Conservation (phyloP, 1,284 basidiomycete species). For the Apiotrichum mycotoxinovorans region DNA sequence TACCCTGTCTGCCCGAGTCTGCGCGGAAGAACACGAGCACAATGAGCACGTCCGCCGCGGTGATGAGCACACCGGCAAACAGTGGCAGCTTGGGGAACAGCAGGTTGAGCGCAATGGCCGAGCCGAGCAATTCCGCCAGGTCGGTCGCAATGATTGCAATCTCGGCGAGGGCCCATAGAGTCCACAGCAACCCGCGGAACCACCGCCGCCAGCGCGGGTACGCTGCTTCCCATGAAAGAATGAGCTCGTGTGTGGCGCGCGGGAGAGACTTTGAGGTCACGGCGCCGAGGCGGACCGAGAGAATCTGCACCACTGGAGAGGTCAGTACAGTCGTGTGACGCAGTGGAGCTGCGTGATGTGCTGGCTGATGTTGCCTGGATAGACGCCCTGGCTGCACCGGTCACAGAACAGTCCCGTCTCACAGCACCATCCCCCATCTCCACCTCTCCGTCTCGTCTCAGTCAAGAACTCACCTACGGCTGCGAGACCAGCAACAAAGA, state of each 20-base stretch:
- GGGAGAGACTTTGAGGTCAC: slow-evolving; percentile 46
- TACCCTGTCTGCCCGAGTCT: slow-evolving; percentile 42
- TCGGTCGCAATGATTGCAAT: slow-evolving; percentile 72
- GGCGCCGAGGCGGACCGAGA: slow-evolving; percentile 54
- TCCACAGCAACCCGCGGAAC: slow-evolving; percentile 48
- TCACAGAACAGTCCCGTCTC: too few relatives aligned
- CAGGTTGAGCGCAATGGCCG: slow-evolving; percentile 71
- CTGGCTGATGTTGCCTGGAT: too few relatives aligned
- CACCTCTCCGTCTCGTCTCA: too few relatives aligned
- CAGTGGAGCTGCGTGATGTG: background rate
- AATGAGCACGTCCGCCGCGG: slow-evolving; percentile 76
- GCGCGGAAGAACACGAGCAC: slow-evolving; percentile 47
- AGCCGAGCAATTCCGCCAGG: slow-evolving; percentile 66
- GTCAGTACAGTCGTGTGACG: background rate
- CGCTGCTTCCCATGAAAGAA: slow-evolving; percentile 62
- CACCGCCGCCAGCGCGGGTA: slow-evolving; percentile 61
- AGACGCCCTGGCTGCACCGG: too few relatives aligned
- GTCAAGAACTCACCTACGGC: slow-evolving; percentile 57
- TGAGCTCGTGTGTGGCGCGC: slow-evolving; percentile 62
- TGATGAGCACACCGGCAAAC: slow-evolving; percentile 78
- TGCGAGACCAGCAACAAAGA: slow-evolving; percentile 77
- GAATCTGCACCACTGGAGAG: slow-evolving; percentile 37
- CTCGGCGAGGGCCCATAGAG: slow-evolving; percentile 60
- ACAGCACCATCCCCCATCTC: too few relatives aligned
- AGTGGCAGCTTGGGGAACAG: slow-evolving; percentile 75